Percentiles rank a stretch among this genome's conserved stretches.
Conservation (phyloP, 2,329 filamentous ascomycete species). For the Aspergillus sp. region DNA sequence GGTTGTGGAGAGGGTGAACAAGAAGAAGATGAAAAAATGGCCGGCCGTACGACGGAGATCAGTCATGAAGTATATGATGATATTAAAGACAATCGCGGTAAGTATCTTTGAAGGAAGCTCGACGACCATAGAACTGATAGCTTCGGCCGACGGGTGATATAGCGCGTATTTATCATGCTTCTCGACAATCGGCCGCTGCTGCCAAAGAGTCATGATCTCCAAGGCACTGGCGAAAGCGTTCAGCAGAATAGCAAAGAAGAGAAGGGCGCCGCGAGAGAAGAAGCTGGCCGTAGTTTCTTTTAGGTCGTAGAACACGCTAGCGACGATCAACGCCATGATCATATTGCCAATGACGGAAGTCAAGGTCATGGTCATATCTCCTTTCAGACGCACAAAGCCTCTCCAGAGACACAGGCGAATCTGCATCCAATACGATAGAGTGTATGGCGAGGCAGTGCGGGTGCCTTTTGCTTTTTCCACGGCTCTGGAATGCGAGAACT, state of each 20-base stretch:
- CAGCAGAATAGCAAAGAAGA: slow-evolving; percentile 79
- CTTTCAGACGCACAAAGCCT: slow-evolving; percentile 62
- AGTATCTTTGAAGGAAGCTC: slow-evolving; percentile 73
- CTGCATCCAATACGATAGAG: slow-evolving; percentile 67
- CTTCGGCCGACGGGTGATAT: slow-evolving; percentile 86
- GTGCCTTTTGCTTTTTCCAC: slow-evolving; percentile 32
- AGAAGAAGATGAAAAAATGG: slow-evolving; percentile 75
- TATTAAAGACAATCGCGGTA: slow-evolving; percentile 65
- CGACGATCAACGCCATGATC: slow-evolving; percentile 63
- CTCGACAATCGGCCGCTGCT: slow-evolving; percentile 84
- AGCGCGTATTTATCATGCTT: slow-evolving; percentile 80
- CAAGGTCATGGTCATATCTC: slow-evolving; percentile 64
- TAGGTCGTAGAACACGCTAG: slow-evolving; percentile 71
- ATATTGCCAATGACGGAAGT: slow-evolving; percentile 57
- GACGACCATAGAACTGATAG: slow-evolving; percentile 71
- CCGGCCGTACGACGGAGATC: slow-evolving; percentile 65
- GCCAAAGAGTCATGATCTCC: slow-evolving; percentile 75
- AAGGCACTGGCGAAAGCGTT: slow-evolving; percentile 71
- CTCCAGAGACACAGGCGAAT: slow-evolving; percentile 68
- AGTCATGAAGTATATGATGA: slow-evolving; percentile 78
- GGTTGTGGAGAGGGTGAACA: slow-evolving; percentile 64
- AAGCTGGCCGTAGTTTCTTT: slow-evolving; percentile 57
- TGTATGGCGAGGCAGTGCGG: slow-evolving; percentile 66
- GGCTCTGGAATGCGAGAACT: slow-evolving; percentile 29
- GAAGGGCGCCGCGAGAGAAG: slow-evolving; percentile 63